Evolutionary conservation across 176 grass and related monocot species (phyloP), one percentile per base, ranked within the genome.

Genomic region (Raddia guianensis): DNA sequence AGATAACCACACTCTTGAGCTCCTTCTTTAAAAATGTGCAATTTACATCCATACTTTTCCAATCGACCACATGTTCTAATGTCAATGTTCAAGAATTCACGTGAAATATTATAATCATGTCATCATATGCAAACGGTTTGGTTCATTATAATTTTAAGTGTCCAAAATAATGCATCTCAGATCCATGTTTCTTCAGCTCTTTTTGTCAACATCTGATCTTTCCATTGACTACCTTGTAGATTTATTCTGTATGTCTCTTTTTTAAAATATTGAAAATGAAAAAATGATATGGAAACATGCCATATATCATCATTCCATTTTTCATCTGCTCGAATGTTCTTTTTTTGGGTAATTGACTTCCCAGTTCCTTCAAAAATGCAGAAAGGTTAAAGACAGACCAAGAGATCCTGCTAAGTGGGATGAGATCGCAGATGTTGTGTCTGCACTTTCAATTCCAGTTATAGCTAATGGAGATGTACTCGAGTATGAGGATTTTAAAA

Each of bases 401-500:
- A 93, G 88, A 76, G 96, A 98, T 85, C 96, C 90, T 60, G 96
- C 92, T 56, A 98, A 91, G 66, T 98, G 96, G 96, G 87, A 95
- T 82, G 96, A 98, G 82, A 95, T 95, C 80, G 81, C 90, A 27
- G 88, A 98, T 89, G 92, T 98, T 74, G 92, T 93, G 15, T 90
- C 92, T 8, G 81, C 92, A 40, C 77, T 98, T 73, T 98, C 92
- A 20, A 95, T 98, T 88, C 92, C 96, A 76, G 90, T 98, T 86
- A 98, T 98, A 90, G 96, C 96, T 78, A 95, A 91, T 86, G 96
- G 96, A 68, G 92, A 98, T 83, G 89, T 95, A 68, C 95, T 95
- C 66, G 90, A 95, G 58, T 95, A 95, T 46, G 90, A 98, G 63
- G 96, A 98, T 98, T 98, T 98, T 82, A 89, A 76, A 75, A 86